Evolutionary conservation across 148 eudicot genomes (phyloP).

Genomic region (Limonium bicolor): DNA sequence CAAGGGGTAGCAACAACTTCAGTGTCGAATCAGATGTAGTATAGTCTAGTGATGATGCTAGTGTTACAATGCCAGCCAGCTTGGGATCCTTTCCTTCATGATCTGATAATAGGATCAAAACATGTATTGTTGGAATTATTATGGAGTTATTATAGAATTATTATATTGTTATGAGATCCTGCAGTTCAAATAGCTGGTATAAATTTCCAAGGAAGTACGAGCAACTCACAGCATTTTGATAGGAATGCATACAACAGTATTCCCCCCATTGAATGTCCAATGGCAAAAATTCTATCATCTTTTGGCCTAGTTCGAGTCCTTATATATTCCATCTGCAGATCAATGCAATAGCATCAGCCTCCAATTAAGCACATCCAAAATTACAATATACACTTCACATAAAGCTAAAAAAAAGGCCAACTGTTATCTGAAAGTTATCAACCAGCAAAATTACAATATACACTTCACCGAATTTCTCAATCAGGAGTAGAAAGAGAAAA

Average conservation of each 20-base stretch:
- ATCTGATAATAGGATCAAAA: constrained; percentile 32
- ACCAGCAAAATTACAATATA: background rate
- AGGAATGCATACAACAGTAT: constrained; percentile 87
- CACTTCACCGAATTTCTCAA: too few species aligned
- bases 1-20: constrained; percentile 83
- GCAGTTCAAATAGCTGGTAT: background rate
- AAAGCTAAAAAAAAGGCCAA: background rate
- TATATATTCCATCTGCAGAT: constrained; percentile 74
- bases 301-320: constrained; percentile 56
- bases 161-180: too few species aligned
- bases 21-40: constrained; percentile 86
- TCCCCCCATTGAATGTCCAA: constrained; percentile 99
- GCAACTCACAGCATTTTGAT: constrained; percentile 58
- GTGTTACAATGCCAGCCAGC: constrained; percentile 70
- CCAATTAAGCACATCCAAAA: background rate
- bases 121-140: too few species aligned
- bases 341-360: too few species aligned
- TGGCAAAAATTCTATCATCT: constrained; percentile 80
- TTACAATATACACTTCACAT: background rate
- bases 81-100: constrained; percentile 62
- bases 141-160: too few species aligned
- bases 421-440: background rate
- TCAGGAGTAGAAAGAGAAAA: background rate
- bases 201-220: background rate
- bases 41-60: constrained; percentile 93